Base-by-base conservation (phyloP, 768 basidiomycete species). In the Leccinum uliginosum region DNA sequence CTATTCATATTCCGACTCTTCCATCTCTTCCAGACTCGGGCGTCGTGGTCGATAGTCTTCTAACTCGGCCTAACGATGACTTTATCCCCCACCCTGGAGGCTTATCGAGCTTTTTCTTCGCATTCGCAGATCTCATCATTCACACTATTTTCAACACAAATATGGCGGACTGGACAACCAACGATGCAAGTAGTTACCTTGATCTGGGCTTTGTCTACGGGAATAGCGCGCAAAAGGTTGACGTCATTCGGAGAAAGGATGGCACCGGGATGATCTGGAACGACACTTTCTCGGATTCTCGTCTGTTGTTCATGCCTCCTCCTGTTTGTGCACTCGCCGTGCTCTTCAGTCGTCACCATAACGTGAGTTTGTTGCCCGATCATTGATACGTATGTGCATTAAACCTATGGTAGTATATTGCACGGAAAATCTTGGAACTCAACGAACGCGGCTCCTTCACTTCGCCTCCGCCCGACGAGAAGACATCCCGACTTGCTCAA, bases 181-280 rank as follows among this genome's bases (percentile, higher is more conserved):
- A 93, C 65, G 72, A 81, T 43, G 71, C 83, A 0, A 85, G 83
- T 67, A 85, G 84, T 62, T 93, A 93, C 70, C 76, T 93, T 15
- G 91, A 93, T 65, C 67, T 93, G 43, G 84, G 84, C 63, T 78
- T 87, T 10, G 68, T 93, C 6, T 93, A 93, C 60, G 91, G 91
- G 0, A 81, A 66, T 67, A 83, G 74, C 29, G 73, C 80, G 30
- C 65, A 62, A 14, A 61, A 81, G 24, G 73, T 83, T 9, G 67
- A 83, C 26, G 66, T 66, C 4, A 77, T 92, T 11, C 77, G 90
- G 55, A 77, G 73, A 59, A 76, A 77, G 49, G 85, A 89, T 65
- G 89, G 89, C 2, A 76, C 82, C 0, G 91, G 91, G 3, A 76
- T 69, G 58, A 74, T 93, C 19, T 79, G 75, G 71, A 75, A 83